Percentiles rank a stretch among this genome's conserved stretches.
Evolutionary conservation across 2,329 filamentous ascomycete genomes (phyloP).

Genomic region (Ophiostoma sp.): DNA sequence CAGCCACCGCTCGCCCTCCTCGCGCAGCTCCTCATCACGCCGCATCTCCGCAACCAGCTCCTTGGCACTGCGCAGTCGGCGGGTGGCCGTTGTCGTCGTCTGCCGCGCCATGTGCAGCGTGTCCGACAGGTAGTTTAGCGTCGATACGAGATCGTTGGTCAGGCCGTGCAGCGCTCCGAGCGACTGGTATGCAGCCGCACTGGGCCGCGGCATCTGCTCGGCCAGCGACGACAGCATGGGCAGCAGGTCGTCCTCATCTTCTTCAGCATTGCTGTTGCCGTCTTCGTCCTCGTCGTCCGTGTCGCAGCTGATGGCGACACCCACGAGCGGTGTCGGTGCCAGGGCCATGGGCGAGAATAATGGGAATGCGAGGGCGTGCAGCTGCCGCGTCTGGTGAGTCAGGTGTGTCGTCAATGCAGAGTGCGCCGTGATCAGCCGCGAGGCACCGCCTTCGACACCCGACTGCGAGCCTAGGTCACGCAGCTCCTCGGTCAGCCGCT

Average conservation of each 20-base stretch:
- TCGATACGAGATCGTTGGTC: slow-evolving; percentile 68
- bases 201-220: slow-evolving; percentile 61
- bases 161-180: slow-evolving; percentile 63
- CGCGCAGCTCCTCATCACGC: slow-evolving; percentile 72
- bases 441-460: slow-evolving; percentile 65
- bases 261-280: slow-evolving; percentile 27
- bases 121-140: slow-evolving; percentile 81
- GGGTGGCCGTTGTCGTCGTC: slow-evolving; percentile 72
- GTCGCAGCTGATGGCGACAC: slow-evolving; percentile 14
- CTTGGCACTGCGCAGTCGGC: slow-evolving; percentile 73
- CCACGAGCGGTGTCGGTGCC: slow-evolving; percentile 9
- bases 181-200: slow-evolving; percentile 59
- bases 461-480: slow-evolving; percentile 69
- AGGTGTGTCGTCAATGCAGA: slow-evolving; percentile 70
- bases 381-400: slow-evolving; percentile 66
- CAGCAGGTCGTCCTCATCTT: slow-evolving; percentile 62
- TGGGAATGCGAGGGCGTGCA: slow-evolving; percentile 67
- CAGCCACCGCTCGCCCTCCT: slow-evolving; percentile 79
- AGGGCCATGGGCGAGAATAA: slow-evolving; percentile 65
- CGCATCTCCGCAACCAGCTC: slow-evolving; percentile 83
- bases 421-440: slow-evolving; percentile 69
- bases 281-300: slow-evolving; percentile 9
- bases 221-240: slow-evolving; percentile 61
- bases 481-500: slow-evolving; percentile 62
- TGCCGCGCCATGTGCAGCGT: slow-evolving; percentile 92